Conservation (phyloP, 768 basidiomycete genomes). For the Auricularia sp. region DNA sequence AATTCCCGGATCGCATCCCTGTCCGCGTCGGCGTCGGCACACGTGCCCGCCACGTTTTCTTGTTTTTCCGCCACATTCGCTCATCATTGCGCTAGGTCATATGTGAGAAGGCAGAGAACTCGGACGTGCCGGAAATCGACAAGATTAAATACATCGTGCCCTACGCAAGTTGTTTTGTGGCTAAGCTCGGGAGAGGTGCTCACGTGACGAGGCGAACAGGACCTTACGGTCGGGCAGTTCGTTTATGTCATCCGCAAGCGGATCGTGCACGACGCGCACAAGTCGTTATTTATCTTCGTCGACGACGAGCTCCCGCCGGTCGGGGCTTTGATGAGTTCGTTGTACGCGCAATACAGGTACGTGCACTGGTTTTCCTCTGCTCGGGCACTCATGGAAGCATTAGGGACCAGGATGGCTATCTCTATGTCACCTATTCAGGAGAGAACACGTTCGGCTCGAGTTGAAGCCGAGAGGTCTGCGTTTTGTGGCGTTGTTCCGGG, state of each 20-base stretch:
- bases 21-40: conserved; percentile 15
- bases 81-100: background rate
- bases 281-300: conserved; percentile 4
- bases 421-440: conserved; percentile 4
- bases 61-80: background rate
- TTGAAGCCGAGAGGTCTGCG: no score
- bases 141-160: background rate
- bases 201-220: background rate
- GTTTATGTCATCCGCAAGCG: conserved; percentile 5
- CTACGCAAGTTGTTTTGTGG: background rate
- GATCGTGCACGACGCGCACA: conserved; percentile 1
- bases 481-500: no score
- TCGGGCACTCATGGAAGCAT: background rate
- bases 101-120: background rate
- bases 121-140: background rate
- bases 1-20: conserved; percentile 35
- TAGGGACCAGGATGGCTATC: background rate
- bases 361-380: background rate
- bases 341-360: conserved; percentile 3
- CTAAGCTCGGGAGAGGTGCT: background rate
- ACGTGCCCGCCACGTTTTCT: background rate
- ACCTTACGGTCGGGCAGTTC: conserved; percentile 5
- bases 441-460: conserved; percentile 6
- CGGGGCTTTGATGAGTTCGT: conserved; percentile 1
- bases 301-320: conserved; percentile 2